These are phyloP conservation scores for Claviceps maximensis DNA, from an alignment of 2,329 filamentous ascomycete species.

Conservation along the genomic window DNA sequence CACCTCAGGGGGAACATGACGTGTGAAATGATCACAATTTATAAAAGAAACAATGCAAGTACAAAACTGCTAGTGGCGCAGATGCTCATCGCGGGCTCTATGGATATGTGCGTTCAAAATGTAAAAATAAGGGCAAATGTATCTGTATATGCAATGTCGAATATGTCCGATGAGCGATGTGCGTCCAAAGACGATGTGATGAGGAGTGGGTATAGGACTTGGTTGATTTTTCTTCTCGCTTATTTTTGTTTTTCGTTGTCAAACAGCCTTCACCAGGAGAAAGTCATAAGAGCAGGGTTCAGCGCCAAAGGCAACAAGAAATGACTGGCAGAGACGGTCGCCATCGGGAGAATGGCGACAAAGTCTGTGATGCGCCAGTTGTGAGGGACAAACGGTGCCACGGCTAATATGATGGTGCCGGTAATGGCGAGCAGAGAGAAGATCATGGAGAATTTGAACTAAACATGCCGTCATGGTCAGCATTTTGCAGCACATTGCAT, in stretches of 20 bases:
- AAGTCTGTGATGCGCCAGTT: slow-evolving; percentile 57
- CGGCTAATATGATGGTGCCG: slow-evolving; percentile 51
- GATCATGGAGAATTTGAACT: slow-evolving; percentile 62
- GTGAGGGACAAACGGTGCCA: slow-evolving; percentile 49
- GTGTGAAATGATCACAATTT: too few species aligned
- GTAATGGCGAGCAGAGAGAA: slow-evolving; percentile 45
- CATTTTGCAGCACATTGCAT: neutral
- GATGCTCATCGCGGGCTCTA: neutral
- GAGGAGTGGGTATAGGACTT: too few species aligned
- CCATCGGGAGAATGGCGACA: slow-evolving; percentile 65
- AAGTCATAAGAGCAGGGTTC: slow-evolving; percentile 70
- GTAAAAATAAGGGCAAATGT: neutral
- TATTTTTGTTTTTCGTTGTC: too few species aligned
- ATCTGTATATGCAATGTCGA: neutral
- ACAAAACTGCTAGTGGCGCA: too few species aligned
- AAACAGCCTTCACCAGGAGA: slow-evolving; percentile 57
- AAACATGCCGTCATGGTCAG: slow-evolving; percentile 10
- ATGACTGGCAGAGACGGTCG: slow-evolving; percentile 55
- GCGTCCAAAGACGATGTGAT: too few species aligned
- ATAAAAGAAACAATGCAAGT: too few species aligned
- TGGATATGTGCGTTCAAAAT: neutral
- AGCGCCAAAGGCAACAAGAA: slow-evolving; percentile 58
- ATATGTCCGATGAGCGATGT: too few species aligned
- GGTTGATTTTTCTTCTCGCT: too few species aligned
- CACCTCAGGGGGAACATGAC: too few species aligned